Percentiles rank a stretch among this genome's conserved stretches.
These are phyloP conservation scores for Hypoxylon sp. DNA, from an alignment of 2,329 filamentous ascomycete species.

Conservation along the genomic window DNA sequence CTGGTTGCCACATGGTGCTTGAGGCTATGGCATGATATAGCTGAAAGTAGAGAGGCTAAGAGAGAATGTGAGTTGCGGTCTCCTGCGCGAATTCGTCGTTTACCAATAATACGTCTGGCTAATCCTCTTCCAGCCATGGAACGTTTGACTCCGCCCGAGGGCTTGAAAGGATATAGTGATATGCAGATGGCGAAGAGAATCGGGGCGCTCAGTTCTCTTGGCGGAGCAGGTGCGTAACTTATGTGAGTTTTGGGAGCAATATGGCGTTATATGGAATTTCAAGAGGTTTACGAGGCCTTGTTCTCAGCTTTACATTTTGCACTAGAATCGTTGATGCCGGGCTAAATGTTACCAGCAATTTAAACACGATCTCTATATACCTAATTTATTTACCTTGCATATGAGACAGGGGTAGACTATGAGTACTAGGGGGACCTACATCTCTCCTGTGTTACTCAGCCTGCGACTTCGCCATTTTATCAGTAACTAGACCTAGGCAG, in stretches of 20 bases:
- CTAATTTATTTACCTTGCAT: too few species aligned
- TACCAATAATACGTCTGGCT: slow-evolving; percentile 1
- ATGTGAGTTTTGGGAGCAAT: too few species aligned
- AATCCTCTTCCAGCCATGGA: slow-evolving; percentile 22
- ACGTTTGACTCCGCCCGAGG: slow-evolving; percentile 11
- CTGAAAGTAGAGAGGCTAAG: slow-evolving; percentile 33
- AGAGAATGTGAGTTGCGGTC: slow-evolving; percentile 21
- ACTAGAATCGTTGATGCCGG: too few species aligned
- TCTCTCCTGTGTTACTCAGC: too few species aligned
- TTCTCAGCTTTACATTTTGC: too few species aligned
- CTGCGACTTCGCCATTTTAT: too few species aligned
- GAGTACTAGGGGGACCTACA: too few species aligned
- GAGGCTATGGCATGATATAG: slow-evolving; percentile 39
- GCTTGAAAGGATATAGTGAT: neutral
- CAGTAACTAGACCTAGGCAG: too few species aligned
- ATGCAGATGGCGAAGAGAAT: slow-evolving; percentile 22
- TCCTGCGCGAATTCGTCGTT: neutral
- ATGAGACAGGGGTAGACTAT: too few species aligned
- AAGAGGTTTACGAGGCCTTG: neutral
- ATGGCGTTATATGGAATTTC: too few species aligned
- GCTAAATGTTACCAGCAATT: too few species aligned
- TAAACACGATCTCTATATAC: too few species aligned
- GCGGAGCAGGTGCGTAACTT: slow-evolving; percentile 13
- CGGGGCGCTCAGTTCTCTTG: slow-evolving; percentile 23
- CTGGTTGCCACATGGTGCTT: slow-evolving; percentile 36